Evolutionary conservation across 176 grass and related monocot genomes (phyloP).

Genomic region (Aegilops umbellulata): DNA sequence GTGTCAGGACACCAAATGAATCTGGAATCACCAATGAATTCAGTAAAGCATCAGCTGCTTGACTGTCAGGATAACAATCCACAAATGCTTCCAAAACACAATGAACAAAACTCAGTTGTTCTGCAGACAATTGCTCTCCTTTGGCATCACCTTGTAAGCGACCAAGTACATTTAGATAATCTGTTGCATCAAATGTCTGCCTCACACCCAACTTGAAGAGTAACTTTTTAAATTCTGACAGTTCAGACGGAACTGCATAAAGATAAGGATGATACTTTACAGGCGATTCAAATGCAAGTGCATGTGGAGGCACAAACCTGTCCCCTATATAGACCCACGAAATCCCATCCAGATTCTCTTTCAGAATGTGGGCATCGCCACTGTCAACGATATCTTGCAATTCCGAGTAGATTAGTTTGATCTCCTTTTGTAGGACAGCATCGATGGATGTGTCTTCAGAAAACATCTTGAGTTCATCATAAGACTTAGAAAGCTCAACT

Average conservation of each 20-base stretch:
- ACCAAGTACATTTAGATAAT: slow-evolving; percentile 79
- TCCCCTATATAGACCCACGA: slow-evolving; percentile 92
- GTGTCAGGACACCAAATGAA: slow-evolving; percentile 66
- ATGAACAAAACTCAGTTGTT: slow-evolving; percentile 83
- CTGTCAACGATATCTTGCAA: slow-evolving; percentile 67
- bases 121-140: slow-evolving; percentile 72
- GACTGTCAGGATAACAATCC: slow-evolving; percentile 68
- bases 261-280: slow-evolving; percentile 96
- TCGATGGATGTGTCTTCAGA: slow-evolving; percentile 58
- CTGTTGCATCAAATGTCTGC: slow-evolving; percentile 79
- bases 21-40: slow-evolving; percentile 82
- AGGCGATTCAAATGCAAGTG: slow-evolving; percentile 97
- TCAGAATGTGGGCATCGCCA: slow-evolving; percentile 49
- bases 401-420: slow-evolving; percentile 64
- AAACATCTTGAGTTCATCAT: slow-evolving; percentile 65
- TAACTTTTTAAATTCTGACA: slow-evolving; percentile 78
- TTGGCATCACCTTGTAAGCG: slow-evolving; percentile 62
- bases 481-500: slow-evolving; percentile 86
- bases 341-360: slow-evolving; percentile 63
- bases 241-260: slow-evolving; percentile 93
- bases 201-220: slow-evolving; percentile 78
- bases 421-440: slow-evolving; percentile 58
- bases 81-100: slow-evolving; percentile 90
- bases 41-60: slow-evolving; percentile 58
- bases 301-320: slow-evolving; percentile 62